A percentile compares a stretch with the other conserved stretches of the same genome.
Conservation (phyloP, 306 rosid genomes). For the Betula pendula region DNA sequence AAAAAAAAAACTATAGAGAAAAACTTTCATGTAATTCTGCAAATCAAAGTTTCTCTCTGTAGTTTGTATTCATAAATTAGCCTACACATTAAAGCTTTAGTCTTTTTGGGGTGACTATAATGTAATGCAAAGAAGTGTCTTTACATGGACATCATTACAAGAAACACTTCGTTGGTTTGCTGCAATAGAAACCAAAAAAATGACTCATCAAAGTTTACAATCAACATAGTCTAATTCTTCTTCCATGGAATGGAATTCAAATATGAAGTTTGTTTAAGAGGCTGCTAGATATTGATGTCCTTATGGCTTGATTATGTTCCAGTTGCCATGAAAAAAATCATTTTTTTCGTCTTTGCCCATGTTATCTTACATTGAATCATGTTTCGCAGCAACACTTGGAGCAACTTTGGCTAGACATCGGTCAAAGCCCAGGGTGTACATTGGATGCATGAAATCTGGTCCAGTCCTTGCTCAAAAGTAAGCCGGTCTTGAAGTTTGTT, state of each 20-base stretch:
- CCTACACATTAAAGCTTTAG: background rate
- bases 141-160: background rate
- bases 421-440: slow-evolving; percentile 46
- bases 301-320: slow-evolving; percentile 2
- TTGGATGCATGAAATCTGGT: slow-evolving; percentile 71
- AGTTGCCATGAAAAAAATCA: background rate
- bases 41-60: background rate
- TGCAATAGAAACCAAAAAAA: background rate
- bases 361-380: background rate
- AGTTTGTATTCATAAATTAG: background rate
- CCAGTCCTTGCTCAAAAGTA: slow-evolving; percentile 64
- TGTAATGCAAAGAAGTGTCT: background rate
- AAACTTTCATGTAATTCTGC: background rate
- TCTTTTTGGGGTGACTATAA: background rate
- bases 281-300: background rate
- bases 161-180: background rate
- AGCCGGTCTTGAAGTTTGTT: slow-evolving; percentile 15
- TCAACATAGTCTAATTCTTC: background rate
- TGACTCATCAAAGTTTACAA: background rate
- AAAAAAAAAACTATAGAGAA: no score
- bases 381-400: slow-evolving; percentile 52
- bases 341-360: background rate
- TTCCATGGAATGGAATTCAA: background rate
- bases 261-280: background rate
- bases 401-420: slow-evolving; percentile 56